Percentiles rank a stretch among this genome's conserved stretches.
phyloP scores from a whole-genome alignment of 2,329 filamentous ascomycete species.

The Xylaria sp. region DNA sequence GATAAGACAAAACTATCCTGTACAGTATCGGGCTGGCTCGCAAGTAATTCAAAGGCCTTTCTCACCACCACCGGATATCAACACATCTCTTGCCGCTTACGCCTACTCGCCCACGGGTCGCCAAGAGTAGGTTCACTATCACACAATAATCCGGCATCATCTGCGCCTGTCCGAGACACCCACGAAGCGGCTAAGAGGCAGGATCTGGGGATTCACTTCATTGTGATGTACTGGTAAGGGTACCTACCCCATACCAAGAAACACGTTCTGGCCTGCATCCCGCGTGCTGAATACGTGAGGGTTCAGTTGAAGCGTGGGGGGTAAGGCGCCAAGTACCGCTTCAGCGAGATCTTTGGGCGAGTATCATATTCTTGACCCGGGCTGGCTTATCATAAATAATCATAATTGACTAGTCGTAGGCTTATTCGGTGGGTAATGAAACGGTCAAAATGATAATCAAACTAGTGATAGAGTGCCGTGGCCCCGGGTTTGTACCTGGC shows the following conservation, averaged over 20 bases:
- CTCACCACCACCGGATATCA: not conserved
- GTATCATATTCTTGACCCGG: constrained; percentile 6
- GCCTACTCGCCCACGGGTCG: not conserved
- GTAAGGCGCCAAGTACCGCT: constrained; percentile 15
- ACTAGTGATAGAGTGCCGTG: constrained; percentile 18
- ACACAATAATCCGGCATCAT: constrained; percentile 10
- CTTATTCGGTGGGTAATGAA: not conserved
- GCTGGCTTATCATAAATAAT: constrained; percentile 2
- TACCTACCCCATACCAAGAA: constrained; percentile 14
- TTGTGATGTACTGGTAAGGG: constrained; percentile 7
- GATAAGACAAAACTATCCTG: no score
- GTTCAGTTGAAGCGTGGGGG: constrained; percentile 24
- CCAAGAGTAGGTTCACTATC: not conserved
- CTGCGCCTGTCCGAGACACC: constrained; percentile 20
- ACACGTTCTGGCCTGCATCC: constrained; percentile 26
- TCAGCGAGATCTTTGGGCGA: constrained; percentile 1
- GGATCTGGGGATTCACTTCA: constrained; percentile 5
- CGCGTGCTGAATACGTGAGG: constrained; percentile 14
- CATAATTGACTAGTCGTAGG: not conserved
- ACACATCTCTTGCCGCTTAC: not conserved
- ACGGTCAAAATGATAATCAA: constrained; percentile 9
- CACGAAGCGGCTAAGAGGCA: not conserved
- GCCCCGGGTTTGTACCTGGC: constrained; percentile 13
- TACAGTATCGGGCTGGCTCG: not conserved
- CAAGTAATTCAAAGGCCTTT: not conserved